These are phyloP conservation scores for Asterochloris sp. DNA, from an alignment of 139 green algal genomes.

Conservation along the genomic window DNA sequence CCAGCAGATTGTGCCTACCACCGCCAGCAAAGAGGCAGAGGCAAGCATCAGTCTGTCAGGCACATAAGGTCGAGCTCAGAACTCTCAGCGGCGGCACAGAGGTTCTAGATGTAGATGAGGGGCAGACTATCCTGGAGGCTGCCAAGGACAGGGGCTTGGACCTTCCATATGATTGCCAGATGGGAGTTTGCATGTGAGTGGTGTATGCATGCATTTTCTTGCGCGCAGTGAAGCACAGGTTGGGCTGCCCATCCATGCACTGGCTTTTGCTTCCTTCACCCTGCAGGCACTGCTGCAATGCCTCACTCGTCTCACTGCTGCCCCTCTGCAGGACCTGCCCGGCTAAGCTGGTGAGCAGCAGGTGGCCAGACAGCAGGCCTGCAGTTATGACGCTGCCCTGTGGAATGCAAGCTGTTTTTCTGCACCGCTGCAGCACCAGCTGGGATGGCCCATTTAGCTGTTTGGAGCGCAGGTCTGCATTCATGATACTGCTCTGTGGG, in stretches of 20 bases:
- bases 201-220: too few relatives aligned
- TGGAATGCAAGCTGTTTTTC: neutral
- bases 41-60: neutral
- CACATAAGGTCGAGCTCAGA: constrained; percentile 3
- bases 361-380: neutral
- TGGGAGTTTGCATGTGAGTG: constrained; percentile 74
- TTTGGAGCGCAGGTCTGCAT: too few relatives aligned
- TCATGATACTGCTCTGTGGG: too few relatives aligned
- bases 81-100: neutral
- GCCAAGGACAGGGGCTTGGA: constrained; percentile 73
- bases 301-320: too few relatives aligned
- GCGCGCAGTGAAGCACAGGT: too few relatives aligned
- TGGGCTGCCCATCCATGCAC: too few relatives aligned
- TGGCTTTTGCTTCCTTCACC: too few relatives aligned
- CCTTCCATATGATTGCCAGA: constrained; percentile 83
- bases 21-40: too few relatives aligned
- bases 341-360: constrained; percentile 51
- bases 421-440: neutral
- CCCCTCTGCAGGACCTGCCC: constrained; percentile 44
- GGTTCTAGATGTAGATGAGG: constrained; percentile 63
- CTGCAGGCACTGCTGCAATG: too few relatives aligned
- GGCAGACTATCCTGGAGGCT: constrained; percentile 60
- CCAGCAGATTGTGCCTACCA: too few relatives aligned
- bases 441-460: neutral
- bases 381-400: neutral